Percentiles rank a stretch among this genome's conserved stretches.
Evolutionary conservation across 495 filamentous ascomycete species (phyloP).

Genomic region (Podospora bellae-mahoneyi): DNA sequence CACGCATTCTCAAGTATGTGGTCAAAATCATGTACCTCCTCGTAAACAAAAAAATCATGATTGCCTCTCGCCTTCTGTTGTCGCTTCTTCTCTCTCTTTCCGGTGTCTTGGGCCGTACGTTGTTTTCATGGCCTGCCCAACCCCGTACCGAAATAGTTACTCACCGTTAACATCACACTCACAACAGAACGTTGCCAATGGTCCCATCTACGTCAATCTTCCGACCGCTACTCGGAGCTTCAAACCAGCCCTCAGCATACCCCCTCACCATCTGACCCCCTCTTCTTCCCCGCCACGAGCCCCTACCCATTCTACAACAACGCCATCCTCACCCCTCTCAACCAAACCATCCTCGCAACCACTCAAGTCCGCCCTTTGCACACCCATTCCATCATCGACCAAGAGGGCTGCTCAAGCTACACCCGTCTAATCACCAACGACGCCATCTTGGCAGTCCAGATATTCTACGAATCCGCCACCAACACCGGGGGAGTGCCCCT

Average conservation of each 20-base stretch:
- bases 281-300: background rate
- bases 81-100: background rate
- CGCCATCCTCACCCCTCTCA: background rate
- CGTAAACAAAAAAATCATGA: background rate
- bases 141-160: background rate
- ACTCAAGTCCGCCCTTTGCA: background rate
- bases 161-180: background rate
- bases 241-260: background rate
- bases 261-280: background rate
- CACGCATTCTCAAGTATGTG: no score
- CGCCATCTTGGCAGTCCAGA: background rate
- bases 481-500: background rate
- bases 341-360: background rate
- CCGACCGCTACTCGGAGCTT: background rate
- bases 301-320: background rate
- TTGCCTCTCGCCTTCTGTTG: background rate
- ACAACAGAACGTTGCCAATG: background rate
- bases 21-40: no score
- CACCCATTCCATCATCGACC: background rate
- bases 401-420: background rate
- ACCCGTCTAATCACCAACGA: background rate
- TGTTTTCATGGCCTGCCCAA: background rate
- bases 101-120: background rate
- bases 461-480: background rate
- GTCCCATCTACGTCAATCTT: background rate